Evolutionary conservation across 495 filamentous ascomycete genomes (phyloP).

Genomic region (Penicillium ucsense): DNA sequence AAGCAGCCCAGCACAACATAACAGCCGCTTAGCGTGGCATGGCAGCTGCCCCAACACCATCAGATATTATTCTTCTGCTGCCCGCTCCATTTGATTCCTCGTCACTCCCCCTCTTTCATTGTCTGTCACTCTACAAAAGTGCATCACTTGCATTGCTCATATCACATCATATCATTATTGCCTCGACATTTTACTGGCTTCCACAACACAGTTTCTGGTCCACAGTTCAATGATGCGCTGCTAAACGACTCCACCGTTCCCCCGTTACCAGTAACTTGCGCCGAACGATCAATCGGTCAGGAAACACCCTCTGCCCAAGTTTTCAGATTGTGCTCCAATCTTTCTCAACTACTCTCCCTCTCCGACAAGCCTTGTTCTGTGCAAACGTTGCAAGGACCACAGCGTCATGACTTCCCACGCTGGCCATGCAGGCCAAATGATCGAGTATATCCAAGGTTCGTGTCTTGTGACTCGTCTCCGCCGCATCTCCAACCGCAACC

Average conservation of each 20-base stretch:
- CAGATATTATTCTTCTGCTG: slow-evolving; percentile 14
- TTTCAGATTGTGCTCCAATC: not conserved
- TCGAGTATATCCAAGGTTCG: slow-evolving; percentile 71
- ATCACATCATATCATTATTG: too few relatives aligned
- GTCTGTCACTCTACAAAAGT: slow-evolving; percentile 8
- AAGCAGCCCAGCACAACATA: slow-evolving; percentile 30
- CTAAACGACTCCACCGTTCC: too few relatives aligned
- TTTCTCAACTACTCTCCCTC: slow-evolving; percentile 4
- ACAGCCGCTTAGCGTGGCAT: slow-evolving; percentile 37
- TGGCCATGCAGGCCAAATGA: slow-evolving; percentile 57
- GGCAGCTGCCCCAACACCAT: slow-evolving; percentile 31
- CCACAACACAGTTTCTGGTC: too few relatives aligned
- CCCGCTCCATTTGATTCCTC: slow-evolving; percentile 11
- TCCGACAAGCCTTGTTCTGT: slow-evolving; percentile 3
- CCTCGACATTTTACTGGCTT: too few relatives aligned
- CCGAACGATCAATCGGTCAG: too few relatives aligned
- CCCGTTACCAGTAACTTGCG: too few relatives aligned
- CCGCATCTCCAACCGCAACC: not conserved
- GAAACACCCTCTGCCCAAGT: not conserved
- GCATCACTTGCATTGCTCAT: slow-evolving; percentile 1
- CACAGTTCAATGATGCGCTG: too few relatives aligned
- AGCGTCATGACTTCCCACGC: slow-evolving; percentile 28
- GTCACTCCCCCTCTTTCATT: slow-evolving; percentile 3
- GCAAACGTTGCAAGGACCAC: slow-evolving; percentile 1
- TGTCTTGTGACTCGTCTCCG: not conserved